A percentile compares a stretch with the other conserved stretches of the same genome.
Evolutionary conservation across 108 stramenopile genomes (phyloP).

Genomic region (Schizochytrium sp.): DNA sequence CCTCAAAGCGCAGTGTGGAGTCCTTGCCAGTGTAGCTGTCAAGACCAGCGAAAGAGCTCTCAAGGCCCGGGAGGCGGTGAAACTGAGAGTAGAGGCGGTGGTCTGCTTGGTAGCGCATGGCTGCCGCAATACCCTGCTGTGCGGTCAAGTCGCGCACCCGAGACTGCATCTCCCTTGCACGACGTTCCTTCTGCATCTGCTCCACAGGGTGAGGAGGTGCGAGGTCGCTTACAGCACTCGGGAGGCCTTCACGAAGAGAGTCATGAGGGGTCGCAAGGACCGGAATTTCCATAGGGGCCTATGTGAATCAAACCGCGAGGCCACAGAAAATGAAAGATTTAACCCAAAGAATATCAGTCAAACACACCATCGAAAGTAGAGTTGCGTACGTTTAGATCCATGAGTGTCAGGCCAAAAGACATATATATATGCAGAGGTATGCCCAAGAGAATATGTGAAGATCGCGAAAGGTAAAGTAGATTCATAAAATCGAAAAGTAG

Average conservation of each 20-base stretch:
- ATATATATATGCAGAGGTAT: background rate
- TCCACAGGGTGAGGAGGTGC: constrained; percentile 59
- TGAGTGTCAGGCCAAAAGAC: background rate
- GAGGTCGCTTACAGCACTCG: constrained; percentile 45
- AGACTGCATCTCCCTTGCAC: constrained; percentile 20
- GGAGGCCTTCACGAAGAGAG: constrained; percentile 24
- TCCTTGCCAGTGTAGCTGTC: constrained; percentile 46
- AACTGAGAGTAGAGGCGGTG: constrained; percentile 37
- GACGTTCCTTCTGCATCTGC: constrained; percentile 55
- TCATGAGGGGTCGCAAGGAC: constrained; percentile 29
- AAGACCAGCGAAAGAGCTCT: constrained; percentile 50
- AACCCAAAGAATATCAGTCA: background rate
- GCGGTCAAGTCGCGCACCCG: constrained; percentile 40
- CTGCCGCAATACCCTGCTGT: constrained; percentile 56
- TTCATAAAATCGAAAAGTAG: too few species aligned
- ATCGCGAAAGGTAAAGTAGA: too few species aligned
- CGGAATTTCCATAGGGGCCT: background rate
- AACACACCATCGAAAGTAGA: background rate
- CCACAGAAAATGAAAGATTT: background rate
- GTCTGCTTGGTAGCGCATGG: constrained; percentile 50
- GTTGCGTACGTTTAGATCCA: background rate
- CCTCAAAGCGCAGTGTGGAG: constrained; percentile 37
- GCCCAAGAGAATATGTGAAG: too few species aligned
- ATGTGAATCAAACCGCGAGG: background rate
- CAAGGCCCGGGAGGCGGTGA: constrained; percentile 45